Evolutionary conservation across 345 rosid species (phyloP).

Genomic region (Turnera subulata): DNA sequence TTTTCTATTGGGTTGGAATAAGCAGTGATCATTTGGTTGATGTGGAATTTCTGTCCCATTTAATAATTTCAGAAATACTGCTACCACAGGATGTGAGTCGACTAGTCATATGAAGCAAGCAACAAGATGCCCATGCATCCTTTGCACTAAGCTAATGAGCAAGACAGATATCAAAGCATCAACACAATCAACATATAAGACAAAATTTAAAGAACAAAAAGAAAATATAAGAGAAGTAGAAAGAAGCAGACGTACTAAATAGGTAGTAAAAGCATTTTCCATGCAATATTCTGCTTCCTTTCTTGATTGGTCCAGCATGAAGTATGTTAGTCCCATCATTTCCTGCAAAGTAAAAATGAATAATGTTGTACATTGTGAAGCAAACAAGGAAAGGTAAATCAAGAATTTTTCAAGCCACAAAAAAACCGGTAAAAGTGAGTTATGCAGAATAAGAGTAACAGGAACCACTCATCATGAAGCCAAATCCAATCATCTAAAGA

Average conservation of each 20-base stretch:
- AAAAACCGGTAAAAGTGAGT: too few relatives aligned
- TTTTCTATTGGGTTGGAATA: too few relatives aligned
- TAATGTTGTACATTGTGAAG: slow-evolving; percentile 7
- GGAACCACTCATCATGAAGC: too few relatives aligned
- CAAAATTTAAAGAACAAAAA: too few relatives aligned
- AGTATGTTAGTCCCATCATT: slow-evolving; percentile 92
- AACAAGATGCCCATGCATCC: too few relatives aligned
- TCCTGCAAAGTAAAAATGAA: slow-evolving; percentile 51
- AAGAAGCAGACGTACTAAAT: slow-evolving; percentile 54
- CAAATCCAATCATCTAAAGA: background rate
- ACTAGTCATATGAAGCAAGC: background rate
- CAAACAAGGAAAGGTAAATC: slow-evolving; percentile 3
- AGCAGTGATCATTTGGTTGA: too few relatives aligned
- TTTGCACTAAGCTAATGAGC: too few relatives aligned
- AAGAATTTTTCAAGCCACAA: background rate
- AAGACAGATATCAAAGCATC: too few relatives aligned
- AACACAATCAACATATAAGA: background rate
- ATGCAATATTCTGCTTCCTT: slow-evolving; percentile 95
- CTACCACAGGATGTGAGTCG: background rate
- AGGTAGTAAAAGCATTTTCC: slow-evolving; percentile 95
- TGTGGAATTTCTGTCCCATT: too few relatives aligned
- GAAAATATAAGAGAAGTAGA: slow-evolving; percentile 3
- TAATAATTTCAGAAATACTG: too few relatives aligned
- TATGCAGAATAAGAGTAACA: too few relatives aligned
- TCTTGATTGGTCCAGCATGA: slow-evolving; percentile 91